Evolutionary conservation across 257 asterid species (phyloP).

Genomic region (Solanum peruvianum): DNA sequence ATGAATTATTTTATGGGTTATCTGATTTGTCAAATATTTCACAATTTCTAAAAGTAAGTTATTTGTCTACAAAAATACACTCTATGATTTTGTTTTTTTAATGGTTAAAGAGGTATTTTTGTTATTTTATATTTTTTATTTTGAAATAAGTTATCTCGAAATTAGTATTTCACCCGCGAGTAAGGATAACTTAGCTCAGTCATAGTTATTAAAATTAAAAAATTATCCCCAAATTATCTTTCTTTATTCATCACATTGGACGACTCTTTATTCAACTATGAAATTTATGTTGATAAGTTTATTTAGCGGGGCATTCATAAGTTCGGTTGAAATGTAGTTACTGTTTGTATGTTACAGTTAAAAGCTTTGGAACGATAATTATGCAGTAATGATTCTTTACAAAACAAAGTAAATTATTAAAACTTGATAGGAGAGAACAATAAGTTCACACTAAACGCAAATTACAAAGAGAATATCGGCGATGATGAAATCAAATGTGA

Average conservation of each 20-base stretch:
- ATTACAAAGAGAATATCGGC: background rate
- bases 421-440: background rate
- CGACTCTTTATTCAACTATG: background rate
- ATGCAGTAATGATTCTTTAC: no score
- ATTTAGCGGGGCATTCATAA: background rate
- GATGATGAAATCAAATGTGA: background rate
- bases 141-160: no score
- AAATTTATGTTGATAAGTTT: background rate
- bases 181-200: background rate
- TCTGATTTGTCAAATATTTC: fast-evolving
- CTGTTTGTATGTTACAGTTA: no score
- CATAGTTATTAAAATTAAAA: background rate
- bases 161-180: no score
- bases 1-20: background rate
- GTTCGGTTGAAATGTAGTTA: background rate
- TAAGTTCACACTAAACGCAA: background rate
- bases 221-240: background rate
- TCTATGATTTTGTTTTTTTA: no score
- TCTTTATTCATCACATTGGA: background rate
- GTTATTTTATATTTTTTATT: no score
- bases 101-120: no score
- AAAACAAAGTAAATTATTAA: background rate
- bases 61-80: no score
- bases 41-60: no score
- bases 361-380: fast-evolving